phyloP scores from a whole-genome alignment of 768 basidiomycete genomes.

The Rhizopogon salebrosus region DNA sequence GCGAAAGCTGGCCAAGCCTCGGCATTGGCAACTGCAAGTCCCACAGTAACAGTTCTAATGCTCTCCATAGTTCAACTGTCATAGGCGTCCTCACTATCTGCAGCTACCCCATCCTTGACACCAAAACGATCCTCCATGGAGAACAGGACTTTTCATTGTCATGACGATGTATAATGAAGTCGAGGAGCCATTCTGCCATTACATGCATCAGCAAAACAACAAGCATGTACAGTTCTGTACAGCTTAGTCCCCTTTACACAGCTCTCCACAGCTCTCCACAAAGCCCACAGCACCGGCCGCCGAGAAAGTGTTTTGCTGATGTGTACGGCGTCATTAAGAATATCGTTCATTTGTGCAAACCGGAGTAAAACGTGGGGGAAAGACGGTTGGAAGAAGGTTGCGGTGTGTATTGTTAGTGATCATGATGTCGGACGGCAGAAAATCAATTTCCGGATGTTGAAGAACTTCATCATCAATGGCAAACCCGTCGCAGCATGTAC shows the following conservation, averaged over 20 bases:
- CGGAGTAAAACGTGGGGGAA: slow-evolving; percentile 94
- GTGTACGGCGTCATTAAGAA: slow-evolving; percentile 98
- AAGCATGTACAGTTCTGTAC: no score
- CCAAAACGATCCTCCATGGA: slow-evolving; percentile 84
- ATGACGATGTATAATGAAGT: slow-evolving; percentile 99
- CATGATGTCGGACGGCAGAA: slow-evolving; percentile 78
- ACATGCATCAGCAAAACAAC: no score
- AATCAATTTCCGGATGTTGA: slow-evolving; percentile 79
- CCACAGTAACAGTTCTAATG: no score
- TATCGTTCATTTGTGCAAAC: slow-evolving; percentile 79
- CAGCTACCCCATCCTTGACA: no score
- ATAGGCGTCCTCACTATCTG: no score
- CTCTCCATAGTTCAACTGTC: no score
- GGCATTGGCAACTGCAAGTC: no score
- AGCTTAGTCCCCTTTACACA: no score
- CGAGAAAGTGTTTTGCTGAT: no score
- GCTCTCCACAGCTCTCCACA: no score
- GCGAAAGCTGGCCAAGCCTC: no score
- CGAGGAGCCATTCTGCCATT: slow-evolving; percentile 84
- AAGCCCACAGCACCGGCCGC: no score
- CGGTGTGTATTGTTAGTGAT: slow-evolving; percentile 88
- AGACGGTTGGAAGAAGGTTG: slow-evolving; percentile 98
- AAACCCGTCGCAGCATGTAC: slow-evolving; percentile 85
- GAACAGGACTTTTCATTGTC: slow-evolving; percentile 94
- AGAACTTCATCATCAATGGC: slow-evolving; percentile 68